Evolutionary conservation across 352 stramenopile species (phyloP), one percentile per base, ranked within the genome.

Genomic region (Globisporangium acanthophoron): DNA sequence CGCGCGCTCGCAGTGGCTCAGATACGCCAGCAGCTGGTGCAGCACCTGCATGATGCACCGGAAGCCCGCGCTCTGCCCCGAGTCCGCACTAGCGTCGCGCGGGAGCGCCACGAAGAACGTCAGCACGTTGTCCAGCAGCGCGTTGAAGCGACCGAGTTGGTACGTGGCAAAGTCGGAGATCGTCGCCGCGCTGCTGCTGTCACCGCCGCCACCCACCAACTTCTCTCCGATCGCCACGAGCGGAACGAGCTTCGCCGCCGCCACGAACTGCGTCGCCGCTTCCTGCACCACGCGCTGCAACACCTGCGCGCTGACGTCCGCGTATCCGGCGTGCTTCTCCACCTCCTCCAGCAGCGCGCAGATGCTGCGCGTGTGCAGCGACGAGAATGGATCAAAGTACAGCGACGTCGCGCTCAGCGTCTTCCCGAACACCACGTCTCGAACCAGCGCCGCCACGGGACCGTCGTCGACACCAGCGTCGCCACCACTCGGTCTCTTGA

Each of bases 71-170:
- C 57, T 52, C 52, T 77, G 70, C 5, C 70, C 59, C 27, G 50
- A 59, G 41, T 1, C 40, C 39, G 60, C 21, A 13, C 24, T 43
- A 1, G 46, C 13, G 3, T 65, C 67, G 41, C 61, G 70, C 0
- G 78, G 75, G 8, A 89, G 65, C 49, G 69, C 64, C 9, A 86
- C 78, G 46, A 91, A 88, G 29, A 91, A 48, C 33, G 69, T 80
- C n/a, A 88, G 57, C 21, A 79, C 62, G 31, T 91, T 88, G 54
- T 89, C 80, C 37, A 81, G 67, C 9, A 90, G 66, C n/a, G 61
- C 59, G 40, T 69, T 78, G 35, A 90, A 85, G 24, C 71, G 62
- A n/a, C 71, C 61, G 24, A 85, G 20, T 27, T 78, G 56, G 50
- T 82, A 88, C 18, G 41, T 21, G 0, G 65, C 73, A 31, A 88